Evolutionary conservation across 2,329 filamentous ascomycete genomes (phyloP), one percentile per base, ranked within the genome.

Genomic region (Fusarium tjaetaba): DNA sequence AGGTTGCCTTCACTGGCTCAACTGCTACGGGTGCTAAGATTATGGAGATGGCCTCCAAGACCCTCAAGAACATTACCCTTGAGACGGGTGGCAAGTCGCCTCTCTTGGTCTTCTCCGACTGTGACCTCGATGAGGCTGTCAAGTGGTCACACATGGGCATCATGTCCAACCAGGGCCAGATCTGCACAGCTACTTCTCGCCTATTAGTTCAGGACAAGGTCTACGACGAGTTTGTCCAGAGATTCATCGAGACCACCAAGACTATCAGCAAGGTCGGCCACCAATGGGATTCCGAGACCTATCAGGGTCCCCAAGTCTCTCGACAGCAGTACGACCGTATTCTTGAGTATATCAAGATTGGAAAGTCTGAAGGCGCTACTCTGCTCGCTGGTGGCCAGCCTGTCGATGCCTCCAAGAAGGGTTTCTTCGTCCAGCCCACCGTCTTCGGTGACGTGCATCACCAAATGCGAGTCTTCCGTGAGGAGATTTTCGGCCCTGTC

Each of bases 401-500:
- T 7, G 59, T 68, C 7, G 70, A 77, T 78, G 90, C 91, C 83
- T 93, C 93, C 70, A 82, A 86, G 79, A 91, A 94, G 87, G 93
- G 93, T 65, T 96, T 93, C 89, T 96, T 95, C 86, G 94, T 96
- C 83, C 86, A 95, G 86, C 94, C 94, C 38, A 96, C 94, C 79
- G 93, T 96, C 84, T 96, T 97, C 87, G 90, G 89, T 81, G 90
- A 94, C 78, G 93, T 79, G 39, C 71, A 71, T 42, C 48, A 74
- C 51, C 66, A 66, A 94, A 96, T 96, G 93, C 94, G 93, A 88
- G 95, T 97, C 80, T 91, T 94, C 84, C 89, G 93, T 82, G 93
- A 96, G 85, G 94, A 97, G 85, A 96, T 96, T 83, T 97, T 97
- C 81, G 94, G 94, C 70, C 94, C 94, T 62, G 94, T 97, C 69